These are phyloP conservation scores for Ophiostoma piceae DNA, from an alignment of 2,329 filamentous ascomycete species.

Conservation along the genomic window DNA sequence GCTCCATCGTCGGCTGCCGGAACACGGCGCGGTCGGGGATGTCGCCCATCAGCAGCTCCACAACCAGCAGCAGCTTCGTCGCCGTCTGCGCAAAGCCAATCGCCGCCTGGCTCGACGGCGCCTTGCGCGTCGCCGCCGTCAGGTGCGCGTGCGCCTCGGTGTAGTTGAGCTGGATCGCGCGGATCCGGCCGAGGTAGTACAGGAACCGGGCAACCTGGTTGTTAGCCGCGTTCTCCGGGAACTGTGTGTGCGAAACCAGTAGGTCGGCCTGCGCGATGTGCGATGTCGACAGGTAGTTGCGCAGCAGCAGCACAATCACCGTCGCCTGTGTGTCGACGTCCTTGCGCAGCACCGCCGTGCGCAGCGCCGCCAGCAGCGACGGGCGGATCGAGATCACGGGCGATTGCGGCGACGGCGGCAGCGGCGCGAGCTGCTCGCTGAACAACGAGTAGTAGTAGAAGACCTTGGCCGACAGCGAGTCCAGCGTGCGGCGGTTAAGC, in stretches of 20 bases:
- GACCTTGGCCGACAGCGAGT: conserved; percentile 87
- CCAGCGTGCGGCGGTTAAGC: conserved; percentile 87
- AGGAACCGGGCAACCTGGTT: conserved; percentile 97
- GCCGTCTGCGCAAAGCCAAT: conserved; percentile 94
- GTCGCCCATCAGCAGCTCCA: conserved; percentile 96
- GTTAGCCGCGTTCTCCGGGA: conserved; percentile 89
- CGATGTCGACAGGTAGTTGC: conserved; percentile 92
- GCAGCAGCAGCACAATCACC: conserved; percentile 87
- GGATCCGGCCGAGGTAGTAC: conserved; percentile 94
- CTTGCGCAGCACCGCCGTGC: conserved; percentile 93
- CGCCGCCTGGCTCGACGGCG: conserved; percentile 81
- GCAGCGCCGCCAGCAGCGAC: conserved; percentile 76
- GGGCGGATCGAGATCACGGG: conserved; percentile 82
- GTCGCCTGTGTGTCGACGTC: conserved; percentile 96
- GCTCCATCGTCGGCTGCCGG: conserved; percentile 81
- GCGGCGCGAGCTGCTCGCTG: conserved; percentile 81
- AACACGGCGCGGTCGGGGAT: conserved; percentile 94
- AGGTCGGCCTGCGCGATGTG: conserved; percentile 96
- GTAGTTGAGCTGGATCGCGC: conserved; percentile 92
- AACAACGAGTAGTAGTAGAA: conserved; percentile 99
- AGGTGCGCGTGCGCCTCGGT: conserved; percentile 95
- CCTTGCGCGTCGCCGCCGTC: conserved; percentile 88
- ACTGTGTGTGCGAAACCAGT: conserved; percentile 90
- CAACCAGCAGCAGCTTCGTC: conserved; percentile 91
- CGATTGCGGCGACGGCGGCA: conserved; percentile 83